Evolutionary conservation across 2,329 filamentous ascomycete species (phyloP).

Genomic region (Westerdykella aurantiaca): DNA sequence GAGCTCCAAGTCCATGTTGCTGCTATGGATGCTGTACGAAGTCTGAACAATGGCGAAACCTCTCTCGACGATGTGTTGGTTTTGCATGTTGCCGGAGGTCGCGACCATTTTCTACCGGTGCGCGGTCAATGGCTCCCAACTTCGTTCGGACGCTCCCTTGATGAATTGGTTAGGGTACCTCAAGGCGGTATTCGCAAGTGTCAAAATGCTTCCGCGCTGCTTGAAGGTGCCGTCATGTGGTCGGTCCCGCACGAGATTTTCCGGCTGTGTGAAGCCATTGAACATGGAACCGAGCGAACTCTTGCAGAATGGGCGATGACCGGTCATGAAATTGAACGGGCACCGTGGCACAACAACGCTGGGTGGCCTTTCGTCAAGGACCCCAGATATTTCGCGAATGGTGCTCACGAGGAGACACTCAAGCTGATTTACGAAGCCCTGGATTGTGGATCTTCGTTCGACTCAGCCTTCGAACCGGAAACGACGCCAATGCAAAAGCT

Average conservation of each 20-base stretch:
- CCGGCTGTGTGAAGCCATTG: slow-evolving; percentile 76
- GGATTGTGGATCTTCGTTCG: slow-evolving; percentile 62
- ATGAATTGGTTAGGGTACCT: slow-evolving; percentile 79
- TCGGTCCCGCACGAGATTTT: slow-evolving; percentile 87
- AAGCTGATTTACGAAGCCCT: slow-evolving; percentile 57
- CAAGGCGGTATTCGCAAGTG: slow-evolving; percentile 68
- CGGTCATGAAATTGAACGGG: slow-evolving; percentile 33
- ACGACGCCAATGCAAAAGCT: slow-evolving; percentile 61
- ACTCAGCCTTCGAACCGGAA: slow-evolving; percentile 53
- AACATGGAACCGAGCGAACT: slow-evolving; percentile 53
- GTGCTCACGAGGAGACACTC: slow-evolving; percentile 40
- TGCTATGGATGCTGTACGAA: slow-evolving; percentile 57
- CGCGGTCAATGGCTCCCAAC: slow-evolving; percentile 74
- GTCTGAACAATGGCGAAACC: slow-evolving; percentile 63
- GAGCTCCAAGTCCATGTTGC: slow-evolving; percentile 63
- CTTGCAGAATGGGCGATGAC: slow-evolving; percentile 60
- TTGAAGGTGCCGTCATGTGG: slow-evolving; percentile 35
- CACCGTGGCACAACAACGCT: slow-evolving; percentile 51
- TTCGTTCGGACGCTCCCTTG: slow-evolving; percentile 77
- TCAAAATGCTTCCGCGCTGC: slow-evolving; percentile 39
- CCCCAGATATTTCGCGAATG: slow-evolving; percentile 42
- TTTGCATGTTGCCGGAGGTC: slow-evolving; percentile 72
- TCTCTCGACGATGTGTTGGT: slow-evolving; percentile 82
- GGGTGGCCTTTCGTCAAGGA: slow-evolving; percentile 57
- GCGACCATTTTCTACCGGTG: slow-evolving; percentile 87